A percentile compares a stretch with the other conserved stretches of the same genome.
phyloP scores from a whole-genome alignment of 2,329 filamentous ascomycete genomes.

The Chalaropsis thielavioides region DNA sequence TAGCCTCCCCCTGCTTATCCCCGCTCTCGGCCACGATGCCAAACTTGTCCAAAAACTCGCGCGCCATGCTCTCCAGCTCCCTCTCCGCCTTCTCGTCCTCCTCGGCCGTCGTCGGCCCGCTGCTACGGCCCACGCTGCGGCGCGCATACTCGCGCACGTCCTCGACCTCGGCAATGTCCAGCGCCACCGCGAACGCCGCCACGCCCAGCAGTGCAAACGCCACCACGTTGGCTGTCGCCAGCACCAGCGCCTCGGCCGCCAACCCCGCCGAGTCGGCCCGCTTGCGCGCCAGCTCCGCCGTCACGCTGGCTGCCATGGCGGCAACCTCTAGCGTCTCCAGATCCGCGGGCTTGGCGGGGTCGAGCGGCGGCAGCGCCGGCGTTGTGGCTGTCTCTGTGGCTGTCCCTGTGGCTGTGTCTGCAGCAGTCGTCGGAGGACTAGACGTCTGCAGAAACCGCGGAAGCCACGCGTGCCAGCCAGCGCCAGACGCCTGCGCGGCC shows the following conservation, averaged over 20 bases:
- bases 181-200: conserved; percentile 60
- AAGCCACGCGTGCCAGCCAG: background rate
- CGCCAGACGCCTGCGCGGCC: background rate
- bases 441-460: background rate
- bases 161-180: conserved; percentile 57
- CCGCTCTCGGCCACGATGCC: conserved; percentile 21
- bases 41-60: conserved; percentile 40
- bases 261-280: conserved; percentile 51
- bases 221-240: conserved; percentile 75
- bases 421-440: background rate
- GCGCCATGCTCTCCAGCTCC: conserved; percentile 48
- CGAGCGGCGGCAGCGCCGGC: background rate
- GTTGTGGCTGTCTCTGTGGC: background rate
- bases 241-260: conserved; percentile 66
- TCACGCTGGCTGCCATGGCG: conserved; percentile 20
- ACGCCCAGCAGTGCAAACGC: conserved; percentile 59
- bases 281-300: conserved; percentile 11
- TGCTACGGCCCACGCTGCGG: conserved; percentile 28
- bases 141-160: conserved; percentile 46
- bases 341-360: conserved; percentile 16
- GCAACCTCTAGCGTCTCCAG: conserved; percentile 24
- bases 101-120: conserved; percentile 19
- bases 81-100: conserved; percentile 37
- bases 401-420: background rate
- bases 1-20: background rate